phyloP scores from a whole-genome alignment of 1,284 basidiomycete genomes.

The Marasmius tenuissimus region DNA sequence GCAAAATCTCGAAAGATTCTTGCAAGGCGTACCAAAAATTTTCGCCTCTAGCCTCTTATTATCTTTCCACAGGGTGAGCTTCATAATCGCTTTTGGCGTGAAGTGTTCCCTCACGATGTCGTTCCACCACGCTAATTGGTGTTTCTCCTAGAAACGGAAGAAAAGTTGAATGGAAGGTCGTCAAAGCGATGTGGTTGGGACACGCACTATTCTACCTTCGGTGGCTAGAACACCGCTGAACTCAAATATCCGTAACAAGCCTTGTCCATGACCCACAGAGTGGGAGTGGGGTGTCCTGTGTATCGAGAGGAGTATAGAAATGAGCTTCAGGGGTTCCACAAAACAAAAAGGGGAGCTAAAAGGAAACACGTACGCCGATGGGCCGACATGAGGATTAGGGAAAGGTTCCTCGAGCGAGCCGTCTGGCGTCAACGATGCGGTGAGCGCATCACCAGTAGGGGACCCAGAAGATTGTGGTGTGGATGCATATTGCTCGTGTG shows the following conservation, averaged over 20 bases:
- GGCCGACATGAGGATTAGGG: too few species aligned
- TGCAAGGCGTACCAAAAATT: slow-evolving; percentile 63
- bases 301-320: too few species aligned
- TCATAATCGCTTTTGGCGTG: slow-evolving; percentile 62
- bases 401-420: too few species aligned
- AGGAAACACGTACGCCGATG: too few species aligned
- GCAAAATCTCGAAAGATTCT: background rate
- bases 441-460: too few species aligned
- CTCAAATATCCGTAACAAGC: slow-evolving; percentile 56
- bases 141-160: slow-evolving; percentile 39
- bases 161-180: background rate
- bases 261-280: slow-evolving; percentile 56
- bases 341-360: too few species aligned
- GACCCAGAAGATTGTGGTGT: too few species aligned
- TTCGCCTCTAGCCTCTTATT: slow-evolving; percentile 74
- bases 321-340: too few species aligned
- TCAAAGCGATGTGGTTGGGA: slow-evolving; percentile 6
- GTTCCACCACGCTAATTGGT: slow-evolving; percentile 61
- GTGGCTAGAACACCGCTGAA: slow-evolving; percentile 62
- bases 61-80: slow-evolving; percentile 79
- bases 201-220: slow-evolving; percentile 48
- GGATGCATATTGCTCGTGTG: too few species aligned
- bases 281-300: slow-evolving; percentile 7
- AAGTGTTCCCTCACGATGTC: slow-evolving; percentile 64
- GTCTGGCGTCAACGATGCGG: too few species aligned